Conservation (phyloP, 164 flowering plant genomes). For the Nymphaea colorata region DNA sequence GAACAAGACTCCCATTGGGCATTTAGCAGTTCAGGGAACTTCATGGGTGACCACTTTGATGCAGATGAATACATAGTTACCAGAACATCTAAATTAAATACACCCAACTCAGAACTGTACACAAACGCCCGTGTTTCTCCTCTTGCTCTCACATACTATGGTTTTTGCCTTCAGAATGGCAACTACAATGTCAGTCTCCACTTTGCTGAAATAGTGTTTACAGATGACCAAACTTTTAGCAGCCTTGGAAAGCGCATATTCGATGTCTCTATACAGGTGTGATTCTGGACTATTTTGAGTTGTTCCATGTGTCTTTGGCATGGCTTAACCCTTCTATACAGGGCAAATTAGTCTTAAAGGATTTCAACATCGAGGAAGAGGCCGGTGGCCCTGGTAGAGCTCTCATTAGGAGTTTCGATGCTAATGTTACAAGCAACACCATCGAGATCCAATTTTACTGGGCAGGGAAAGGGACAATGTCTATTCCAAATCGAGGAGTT, state of each 20-base stretch:
- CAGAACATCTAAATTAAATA: slow-evolving; percentile 17
- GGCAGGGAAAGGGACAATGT: slow-evolving; percentile 82
- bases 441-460: slow-evolving; percentile 62
- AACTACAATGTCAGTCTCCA: slow-evolving; percentile 45
- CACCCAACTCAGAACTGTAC: slow-evolving; percentile 21
- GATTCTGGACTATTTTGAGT: background rate
- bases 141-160: slow-evolving; percentile 52
- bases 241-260: slow-evolving; percentile 64
- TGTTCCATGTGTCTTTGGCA: background rate
- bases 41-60: slow-evolving; percentile 20
- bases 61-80: slow-evolving; percentile 9
- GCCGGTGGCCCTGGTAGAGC: slow-evolving; percentile 61
- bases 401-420: slow-evolving; percentile 37
- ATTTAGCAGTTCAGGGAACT: slow-evolving; percentile 55
- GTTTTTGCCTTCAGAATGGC: slow-evolving; percentile 39
- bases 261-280: slow-evolving; percentile 60
- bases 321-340: slow-evolving; percentile 10
- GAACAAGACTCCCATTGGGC: slow-evolving; percentile 30
- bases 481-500: slow-evolving; percentile 57
- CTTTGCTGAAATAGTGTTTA: slow-evolving; percentile 54
- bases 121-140: slow-evolving; percentile 43
- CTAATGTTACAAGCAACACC: slow-evolving; percentile 36
- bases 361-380: slow-evolving; percentile 58
- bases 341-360: slow-evolving; percentile 56
- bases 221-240: slow-evolving; percentile 26